Base-by-base conservation (phyloP, 2,329 filamentous ascomycete species). In the Lojkania enalia region DNA sequence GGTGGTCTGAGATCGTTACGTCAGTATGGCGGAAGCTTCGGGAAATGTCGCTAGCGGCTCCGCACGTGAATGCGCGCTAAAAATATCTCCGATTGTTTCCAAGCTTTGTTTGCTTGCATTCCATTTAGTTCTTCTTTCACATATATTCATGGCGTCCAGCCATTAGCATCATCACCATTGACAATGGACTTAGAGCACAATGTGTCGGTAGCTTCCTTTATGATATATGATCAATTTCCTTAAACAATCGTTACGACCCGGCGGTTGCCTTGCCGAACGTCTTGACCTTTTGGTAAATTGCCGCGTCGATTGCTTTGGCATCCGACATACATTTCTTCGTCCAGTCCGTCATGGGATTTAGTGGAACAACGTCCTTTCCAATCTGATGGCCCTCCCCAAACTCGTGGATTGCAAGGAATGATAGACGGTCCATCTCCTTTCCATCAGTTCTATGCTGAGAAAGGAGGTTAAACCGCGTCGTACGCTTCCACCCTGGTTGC, bases 311-410 rank as follows among this genome's bases (percentile, higher is more conserved):
- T 13, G 45, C 49, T 30, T 54, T 54, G 18, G 54, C 58, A 11
- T 51, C 42, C 2, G 29, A 39, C 56, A 63, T 58, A 6, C 54
- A 46, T 32, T 43, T 59, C 51, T 63, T 63, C 11, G 63, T 66
- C 63, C 64, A 66, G 3, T 62, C 56, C 6, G 55, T 63, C 36
- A 67, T 59, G 0, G 61, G 63, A 14, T 66, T 50, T 25, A 64
- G 39, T 4, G 60, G 49, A 20, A 52, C 42, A 1, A 67, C 61
- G 18, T 61, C 46, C n/a, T 48, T 54, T 6, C 61, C 62, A 16
- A 67, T 29, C 32, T 57, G 49, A 18, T 67, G 48, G 0, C 49
- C 54, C 23, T 61, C 55, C 3, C 52, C 55, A 36, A 67, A 67
- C 33, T 66, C 60, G 39, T 67, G 63, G 13, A 67, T 48, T 5